A percentile compares a stretch with the other conserved stretches of the same genome.
phyloP scores from a whole-genome alignment of 805 yeast genomes.

The Blastobotrys muscicola region DNA sequence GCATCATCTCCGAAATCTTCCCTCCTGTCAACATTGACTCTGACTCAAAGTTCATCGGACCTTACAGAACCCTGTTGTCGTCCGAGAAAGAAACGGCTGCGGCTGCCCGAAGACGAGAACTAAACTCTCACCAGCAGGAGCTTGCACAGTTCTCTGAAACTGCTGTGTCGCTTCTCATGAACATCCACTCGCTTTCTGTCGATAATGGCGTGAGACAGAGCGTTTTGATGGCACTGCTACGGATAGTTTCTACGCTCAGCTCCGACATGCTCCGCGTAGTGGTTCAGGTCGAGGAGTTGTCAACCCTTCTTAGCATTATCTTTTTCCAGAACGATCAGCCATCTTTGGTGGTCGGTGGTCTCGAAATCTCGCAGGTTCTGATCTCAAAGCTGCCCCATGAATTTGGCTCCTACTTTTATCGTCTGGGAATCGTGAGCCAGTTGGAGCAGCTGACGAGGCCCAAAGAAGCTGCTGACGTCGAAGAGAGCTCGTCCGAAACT shows the following conservation, averaged over 20 bases:
- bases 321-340: slow-evolving; percentile 23
- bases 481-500: slow-evolving; percentile 17
- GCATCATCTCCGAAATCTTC: slow-evolving; percentile 46
- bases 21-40: slow-evolving; percentile 32
- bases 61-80: slow-evolving; percentile 18
- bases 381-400: slow-evolving; percentile 35
- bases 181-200: slow-evolving; percentile 63
- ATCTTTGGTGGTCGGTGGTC: slow-evolving; percentile 40
- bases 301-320: slow-evolving; percentile 23
- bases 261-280: slow-evolving; percentile 15
- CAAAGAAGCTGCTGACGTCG: slow-evolving; percentile 14
- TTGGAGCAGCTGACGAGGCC: slow-evolving; percentile 25
- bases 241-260: slow-evolving; percentile 39
- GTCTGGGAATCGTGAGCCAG: slow-evolving; percentile 56
- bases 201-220: slow-evolving; percentile 54
- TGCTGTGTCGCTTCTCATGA: slow-evolving; percentile 37
- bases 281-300: slow-evolving; percentile 19
- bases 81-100: slow-evolving; percentile 18
- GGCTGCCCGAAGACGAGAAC: slow-evolving; percentile 12
- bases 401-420: slow-evolving; percentile 43
- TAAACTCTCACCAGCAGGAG: slow-evolving; percentile 13
- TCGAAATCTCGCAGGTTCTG: slow-evolving; percentile 39
- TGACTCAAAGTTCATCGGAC: slow-evolving; percentile 10
- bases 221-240: slow-evolving; percentile 43
- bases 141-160: slow-evolving; percentile 15